phyloP scores from a whole-genome alignment of 495 filamentous ascomycete species.

The Penicillium bovifimosum region DNA sequence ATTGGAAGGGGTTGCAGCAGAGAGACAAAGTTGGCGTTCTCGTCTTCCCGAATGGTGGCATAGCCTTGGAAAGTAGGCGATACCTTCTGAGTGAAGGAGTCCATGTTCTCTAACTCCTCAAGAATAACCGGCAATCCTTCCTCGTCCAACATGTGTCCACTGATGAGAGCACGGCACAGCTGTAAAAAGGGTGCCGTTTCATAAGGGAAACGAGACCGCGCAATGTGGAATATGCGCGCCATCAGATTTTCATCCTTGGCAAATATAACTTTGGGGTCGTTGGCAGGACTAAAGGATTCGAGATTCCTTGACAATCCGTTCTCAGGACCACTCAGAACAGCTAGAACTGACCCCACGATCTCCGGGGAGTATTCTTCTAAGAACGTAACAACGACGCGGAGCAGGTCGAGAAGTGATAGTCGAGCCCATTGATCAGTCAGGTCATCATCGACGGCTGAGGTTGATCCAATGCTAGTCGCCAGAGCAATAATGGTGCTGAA shows the following conservation, averaged over 20 bases:
- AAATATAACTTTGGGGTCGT: conserved; percentile 48
- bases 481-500: conserved; percentile 60
- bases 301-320: conserved; percentile 26
- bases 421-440: conserved; percentile 46
- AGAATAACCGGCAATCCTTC: conserved; percentile 47
- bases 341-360: conserved; percentile 54
- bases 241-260: conserved; percentile 51
- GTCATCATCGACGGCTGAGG: conserved; percentile 38
- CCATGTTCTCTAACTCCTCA: conserved; percentile 54
- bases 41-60: conserved; percentile 71
- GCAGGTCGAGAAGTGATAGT: conserved; percentile 55
- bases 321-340: conserved; percentile 46
- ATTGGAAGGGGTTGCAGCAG: conserved; percentile 39
- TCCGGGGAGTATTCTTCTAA: conserved; percentile 64
- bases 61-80: conserved; percentile 63
- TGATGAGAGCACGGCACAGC: conserved; percentile 51
- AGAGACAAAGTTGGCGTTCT: conserved; percentile 63
- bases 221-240: conserved; percentile 50
- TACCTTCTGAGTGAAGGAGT: conserved; percentile 67
- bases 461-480: conserved; percentile 35
- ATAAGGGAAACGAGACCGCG: conserved; percentile 75
- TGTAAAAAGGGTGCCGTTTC: conserved; percentile 78
- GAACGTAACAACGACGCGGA: conserved; percentile 50
- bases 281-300: conserved; percentile 28
- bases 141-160: conserved; percentile 37